phyloP scores from a whole-genome alignment of 495 filamentous ascomycete species.

The Neurospora sp. region DNA sequence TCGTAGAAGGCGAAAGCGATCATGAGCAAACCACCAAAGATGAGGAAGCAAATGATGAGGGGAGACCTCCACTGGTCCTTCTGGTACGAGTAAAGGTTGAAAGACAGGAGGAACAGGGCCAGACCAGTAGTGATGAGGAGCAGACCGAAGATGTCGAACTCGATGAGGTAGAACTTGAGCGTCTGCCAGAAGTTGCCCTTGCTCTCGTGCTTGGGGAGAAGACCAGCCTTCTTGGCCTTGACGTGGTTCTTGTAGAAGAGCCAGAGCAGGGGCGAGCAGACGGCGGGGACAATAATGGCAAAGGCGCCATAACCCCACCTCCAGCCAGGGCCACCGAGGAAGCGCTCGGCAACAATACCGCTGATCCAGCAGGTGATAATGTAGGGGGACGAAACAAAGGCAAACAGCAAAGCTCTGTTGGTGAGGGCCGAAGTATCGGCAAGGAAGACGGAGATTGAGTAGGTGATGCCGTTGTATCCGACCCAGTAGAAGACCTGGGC shows the following conservation, averaged over 20 bases:
- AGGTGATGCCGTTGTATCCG: slow-evolving; percentile 46
- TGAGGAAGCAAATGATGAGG: slow-evolving; percentile 46
- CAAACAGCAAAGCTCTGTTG: slow-evolving; percentile 54
- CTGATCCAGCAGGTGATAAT: slow-evolving; percentile 51
- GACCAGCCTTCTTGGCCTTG: slow-evolving; percentile 47
- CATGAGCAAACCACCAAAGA: slow-evolving; percentile 46
- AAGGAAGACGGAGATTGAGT: slow-evolving; percentile 51
- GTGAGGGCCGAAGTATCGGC: slow-evolving; percentile 55
- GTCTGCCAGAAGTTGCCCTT: slow-evolving; percentile 39
- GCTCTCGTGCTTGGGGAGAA: slow-evolving; percentile 34
- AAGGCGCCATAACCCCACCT: slow-evolving; percentile 57
- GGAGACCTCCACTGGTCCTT: slow-evolving; percentile 37
- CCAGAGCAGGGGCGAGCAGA: slow-evolving; percentile 42
- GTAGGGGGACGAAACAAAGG: slow-evolving; percentile 53
- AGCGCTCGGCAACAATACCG: slow-evolving; percentile 32
- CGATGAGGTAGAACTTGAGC: slow-evolving; percentile 43
- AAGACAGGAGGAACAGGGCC: slow-evolving; percentile 53
- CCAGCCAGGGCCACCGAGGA: slow-evolving; percentile 40
- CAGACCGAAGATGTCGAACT: slow-evolving; percentile 53
- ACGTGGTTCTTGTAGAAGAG: slow-evolving; percentile 48
- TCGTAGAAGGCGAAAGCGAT: slow-evolving; percentile 53
- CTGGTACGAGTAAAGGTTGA: slow-evolving; percentile 41
- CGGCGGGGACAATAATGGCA: slow-evolving; percentile 45
- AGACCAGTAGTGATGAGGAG: slow-evolving; percentile 47
- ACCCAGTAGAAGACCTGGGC: slow-evolving; percentile 46